Base-by-base conservation (phyloP, 2,329 filamentous ascomycete genomes). In the Geosmithia putterillii region DNA sequence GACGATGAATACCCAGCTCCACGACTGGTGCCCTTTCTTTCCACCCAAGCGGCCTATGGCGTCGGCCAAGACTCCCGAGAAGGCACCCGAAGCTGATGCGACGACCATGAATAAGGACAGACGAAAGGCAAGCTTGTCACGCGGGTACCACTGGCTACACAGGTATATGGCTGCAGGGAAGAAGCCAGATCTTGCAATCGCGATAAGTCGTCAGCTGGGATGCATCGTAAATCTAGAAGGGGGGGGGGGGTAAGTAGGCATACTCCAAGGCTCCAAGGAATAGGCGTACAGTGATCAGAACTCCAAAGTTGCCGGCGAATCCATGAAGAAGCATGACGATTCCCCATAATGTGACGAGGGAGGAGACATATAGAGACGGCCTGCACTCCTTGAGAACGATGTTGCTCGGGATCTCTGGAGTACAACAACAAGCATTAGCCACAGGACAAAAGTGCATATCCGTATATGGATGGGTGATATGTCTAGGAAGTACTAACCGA, bases 1-100 rank as follows among this genome's bases (percentile, higher is more conserved):
- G 3, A 75, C 55, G 38, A 76, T 67, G 47, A 76, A 76, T 25
- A 73, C 72, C 50, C 70, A 74, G 43, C 65, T 62, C 69, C 67
- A 73, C 15, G 67, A 65, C 4, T 54, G 54, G 1, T 65, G 52
- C 0, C 65, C 64, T 1, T 61, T 59, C 1, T 62, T 48, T 1
- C 69, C 70, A 23, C 70, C 58, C 65, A 70, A 64, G 42, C 66
- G 62, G 18, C 59, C 58, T 43, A 72, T 70, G 1, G 53, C 62
- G 47, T 58, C 63, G 0, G 67, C 67, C 0, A 71, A 51, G 2
- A 71, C 57, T 0, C 68, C 67, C 0, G 63, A 66, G 47, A 72
- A 70, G 6, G 66, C 66, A 4, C 67, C 67, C 0, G 58, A 56
- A 1, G 59, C 51, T 4, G 60, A 56, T 1, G 57, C 58, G 6